These are phyloP conservation scores for Coniella lustricola DNA, from an alignment of 2,329 filamentous ascomycete species.

Conservation along the genomic window DNA sequence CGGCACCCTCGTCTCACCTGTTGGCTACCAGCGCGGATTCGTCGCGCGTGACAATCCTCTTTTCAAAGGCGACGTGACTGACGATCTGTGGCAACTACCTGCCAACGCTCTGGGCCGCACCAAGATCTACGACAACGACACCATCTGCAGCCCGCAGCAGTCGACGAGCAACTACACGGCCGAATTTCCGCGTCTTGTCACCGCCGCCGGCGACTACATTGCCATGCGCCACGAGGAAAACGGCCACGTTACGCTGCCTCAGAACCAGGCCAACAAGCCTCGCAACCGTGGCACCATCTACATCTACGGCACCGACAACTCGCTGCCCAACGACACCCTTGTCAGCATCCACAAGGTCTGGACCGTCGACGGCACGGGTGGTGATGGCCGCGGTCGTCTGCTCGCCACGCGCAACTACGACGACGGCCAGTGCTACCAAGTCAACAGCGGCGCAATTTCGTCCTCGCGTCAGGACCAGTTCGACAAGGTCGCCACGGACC, in stretches of 20 bases:
- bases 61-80: slow-evolving; percentile 43
- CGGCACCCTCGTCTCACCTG: slow-evolving; percentile 62
- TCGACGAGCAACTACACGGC: slow-evolving; percentile 48
- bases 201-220: slow-evolving; percentile 53
- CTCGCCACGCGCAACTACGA: slow-evolving; percentile 77
- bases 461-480: slow-evolving; percentile 49
- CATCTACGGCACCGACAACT: slow-evolving; percentile 63
- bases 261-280: slow-evolving; percentile 52
- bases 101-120: slow-evolving; percentile 32
- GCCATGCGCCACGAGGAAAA: slow-evolving; percentile 68
- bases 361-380: slow-evolving; percentile 74
- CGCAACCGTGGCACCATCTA: slow-evolving; percentile 64
- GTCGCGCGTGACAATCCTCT: slow-evolving; percentile 47
- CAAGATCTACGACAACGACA: slow-evolving; percentile 26
- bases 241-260: slow-evolving; percentile 61
- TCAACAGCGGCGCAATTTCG: slow-evolving; percentile 55
- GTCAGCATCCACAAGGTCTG: slow-evolving; percentile 61
- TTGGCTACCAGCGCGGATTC: slow-evolving; percentile 71
- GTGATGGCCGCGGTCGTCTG: slow-evolving; percentile 69
- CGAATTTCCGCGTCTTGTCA: slow-evolving; percentile 55
- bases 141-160: slow-evolving; percentile 60
- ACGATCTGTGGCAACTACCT: slow-evolving; percentile 59
- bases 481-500: slow-evolving; percentile 40
- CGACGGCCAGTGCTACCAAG: slow-evolving; percentile 83
- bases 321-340: slow-evolving; percentile 37